Percentiles rank a stretch among this genome's conserved stretches.
Conservation (phyloP, 139 green algal genomes). For the Pleodorina starrii region DNA sequence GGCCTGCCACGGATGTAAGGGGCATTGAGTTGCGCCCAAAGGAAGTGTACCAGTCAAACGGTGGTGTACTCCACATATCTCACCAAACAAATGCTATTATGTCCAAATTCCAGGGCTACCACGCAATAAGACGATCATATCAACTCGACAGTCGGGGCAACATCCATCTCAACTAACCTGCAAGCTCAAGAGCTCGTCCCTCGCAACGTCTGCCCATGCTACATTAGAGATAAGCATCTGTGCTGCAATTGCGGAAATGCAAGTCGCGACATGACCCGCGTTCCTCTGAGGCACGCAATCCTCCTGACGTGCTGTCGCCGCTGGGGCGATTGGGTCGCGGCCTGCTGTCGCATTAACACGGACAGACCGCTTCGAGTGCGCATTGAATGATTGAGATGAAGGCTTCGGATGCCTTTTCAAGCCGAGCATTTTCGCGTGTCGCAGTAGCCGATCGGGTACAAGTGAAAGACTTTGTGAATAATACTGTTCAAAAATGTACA, state of each 20-base stretch:
- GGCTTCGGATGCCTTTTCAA: background rate
- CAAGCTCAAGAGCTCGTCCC: background rate
- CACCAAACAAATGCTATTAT: no score
- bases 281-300: background rate
- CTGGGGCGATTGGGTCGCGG: background rate
- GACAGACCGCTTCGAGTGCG: background rate
- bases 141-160: background rate
- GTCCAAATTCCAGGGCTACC: no score
- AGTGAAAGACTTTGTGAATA: background rate
- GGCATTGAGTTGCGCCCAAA: no score
- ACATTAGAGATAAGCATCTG: background rate
- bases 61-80: no score
- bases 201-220: background rate
- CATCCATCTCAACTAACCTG: background rate
- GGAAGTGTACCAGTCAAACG: no score
- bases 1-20: background rate
- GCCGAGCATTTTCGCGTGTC: background rate
- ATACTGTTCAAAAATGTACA: background rate
- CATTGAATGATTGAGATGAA: background rate
- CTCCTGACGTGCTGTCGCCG: background rate
- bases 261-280: background rate
- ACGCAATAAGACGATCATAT: no score
- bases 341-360: background rate
- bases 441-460: background rate
- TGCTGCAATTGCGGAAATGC: background rate